These are phyloP conservation scores for Hyphodiscus hymeniophilus DNA, from an alignment of 495 filamentous ascomycete species.

Conservation along the genomic window DNA sequence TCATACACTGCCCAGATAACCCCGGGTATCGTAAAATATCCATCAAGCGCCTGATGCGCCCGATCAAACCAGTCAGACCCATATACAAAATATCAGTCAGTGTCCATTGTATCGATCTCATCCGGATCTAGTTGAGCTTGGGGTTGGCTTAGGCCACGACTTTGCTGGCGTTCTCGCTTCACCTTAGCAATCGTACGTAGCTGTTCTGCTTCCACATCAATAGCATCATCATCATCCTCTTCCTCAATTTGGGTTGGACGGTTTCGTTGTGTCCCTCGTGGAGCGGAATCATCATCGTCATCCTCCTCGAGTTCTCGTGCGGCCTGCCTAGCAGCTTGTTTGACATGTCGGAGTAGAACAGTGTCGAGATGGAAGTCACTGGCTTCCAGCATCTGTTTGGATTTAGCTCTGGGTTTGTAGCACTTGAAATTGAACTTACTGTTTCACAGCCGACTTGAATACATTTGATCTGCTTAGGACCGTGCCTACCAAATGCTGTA, in stretches of 20 bases:
- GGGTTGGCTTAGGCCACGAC: neutral
- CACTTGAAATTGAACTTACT: slow-evolving; percentile 11
- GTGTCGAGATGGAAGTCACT: slow-evolving; percentile 30
- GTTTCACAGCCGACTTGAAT: slow-evolving; percentile 32
- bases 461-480: slow-evolving; percentile 27
- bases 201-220: neutral
- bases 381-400: slow-evolving; percentile 23
- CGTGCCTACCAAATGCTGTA: slow-evolving; percentile 5
- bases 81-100: slow-evolving; percentile 1
- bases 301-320: slow-evolving; percentile 26
- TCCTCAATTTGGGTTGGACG: slow-evolving; percentile 6
- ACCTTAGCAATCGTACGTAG: slow-evolving; percentile 3
- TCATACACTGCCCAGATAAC: no score
- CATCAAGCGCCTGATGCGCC: no score
- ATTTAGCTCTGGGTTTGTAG: neutral
- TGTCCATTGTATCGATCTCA: slow-evolving; percentile 5
- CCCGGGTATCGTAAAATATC: no score
- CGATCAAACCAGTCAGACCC: no score
- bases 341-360: slow-evolving; percentile 30
- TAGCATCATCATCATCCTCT: neutral
- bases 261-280: slow-evolving; percentile 4
- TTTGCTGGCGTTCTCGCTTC: slow-evolving; percentile 7
- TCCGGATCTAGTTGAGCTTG: slow-evolving; percentile 1
- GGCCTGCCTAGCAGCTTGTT: slow-evolving; percentile 26
- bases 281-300: slow-evolving; percentile 4